These are phyloP conservation scores for Salicornia ramosissima DNA, from an alignment of 148 eudicot species.

Conservation along the genomic window DNA sequence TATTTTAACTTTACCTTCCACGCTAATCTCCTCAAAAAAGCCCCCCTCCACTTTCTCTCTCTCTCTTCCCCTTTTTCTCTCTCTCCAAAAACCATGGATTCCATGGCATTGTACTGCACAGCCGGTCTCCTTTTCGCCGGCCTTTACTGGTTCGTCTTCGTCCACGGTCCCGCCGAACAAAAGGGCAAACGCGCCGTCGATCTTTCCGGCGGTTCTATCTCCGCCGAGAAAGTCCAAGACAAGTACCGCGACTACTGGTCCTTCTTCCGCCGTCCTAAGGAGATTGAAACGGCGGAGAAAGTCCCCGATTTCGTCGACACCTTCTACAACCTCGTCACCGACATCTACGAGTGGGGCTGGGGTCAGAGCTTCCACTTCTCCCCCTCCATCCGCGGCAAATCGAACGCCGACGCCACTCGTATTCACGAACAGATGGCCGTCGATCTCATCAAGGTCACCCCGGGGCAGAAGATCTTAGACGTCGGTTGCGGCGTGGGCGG, in stretches of 20 bases:
- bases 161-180: constrained; percentile 44
- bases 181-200: constrained; percentile 51
- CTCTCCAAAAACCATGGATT: constrained; percentile 30
- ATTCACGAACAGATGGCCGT: constrained; percentile 54
- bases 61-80: background rate
- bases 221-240: constrained; percentile 43
- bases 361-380: constrained; percentile 62
- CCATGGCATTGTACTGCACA: constrained; percentile 38
- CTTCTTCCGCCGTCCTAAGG: constrained; percentile 55
- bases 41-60: background rate
- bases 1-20: background rate
- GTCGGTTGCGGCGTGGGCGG: constrained; percentile 62
- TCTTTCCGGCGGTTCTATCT: constrained; percentile 50
- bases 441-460: constrained; percentile 35
- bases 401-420: constrained; percentile 46
- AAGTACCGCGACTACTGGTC: constrained; percentile 47
- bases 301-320: constrained; percentile 52
- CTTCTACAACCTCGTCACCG: constrained; percentile 52
- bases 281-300: constrained; percentile 42
- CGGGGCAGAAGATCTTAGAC: constrained; percentile 40
- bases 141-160: constrained; percentile 50
- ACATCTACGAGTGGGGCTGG: constrained; percentile 67
- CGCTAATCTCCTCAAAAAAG: background rate
- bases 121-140: constrained; percentile 37
- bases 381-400: constrained; percentile 36